Evolutionary conservation across 768 basidiomycete genomes (phyloP).

Genomic region (Tylopilus balloui): DNA sequence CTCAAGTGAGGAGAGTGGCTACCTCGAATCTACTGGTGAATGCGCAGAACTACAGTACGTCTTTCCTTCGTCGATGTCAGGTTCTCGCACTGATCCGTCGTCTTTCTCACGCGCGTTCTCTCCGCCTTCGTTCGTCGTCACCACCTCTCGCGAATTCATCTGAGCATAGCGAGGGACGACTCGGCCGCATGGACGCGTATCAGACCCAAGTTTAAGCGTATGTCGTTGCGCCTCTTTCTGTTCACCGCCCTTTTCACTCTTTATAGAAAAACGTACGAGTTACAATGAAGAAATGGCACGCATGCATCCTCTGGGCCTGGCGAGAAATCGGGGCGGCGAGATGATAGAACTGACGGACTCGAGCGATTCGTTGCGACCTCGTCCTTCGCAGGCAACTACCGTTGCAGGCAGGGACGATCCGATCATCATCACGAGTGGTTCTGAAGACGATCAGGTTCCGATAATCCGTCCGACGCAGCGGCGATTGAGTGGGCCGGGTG

Average conservation of each 20-base stretch:
- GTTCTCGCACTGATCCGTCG: not conserved
- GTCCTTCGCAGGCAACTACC: slow-evolving; percentile 1
- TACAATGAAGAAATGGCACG: slow-evolving; percentile 2
- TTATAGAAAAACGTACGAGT: slow-evolving; percentile 14
- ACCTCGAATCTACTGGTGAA: slow-evolving; percentile 9
- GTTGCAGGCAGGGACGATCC: slow-evolving; percentile 5
- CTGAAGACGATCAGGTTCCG: slow-evolving; percentile 7
- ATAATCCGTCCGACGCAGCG: not conserved
- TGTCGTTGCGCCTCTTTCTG: not conserved
- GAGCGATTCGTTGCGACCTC: slow-evolving; percentile 11
- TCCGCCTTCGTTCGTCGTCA: not conserved
- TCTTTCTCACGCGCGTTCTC: not conserved
- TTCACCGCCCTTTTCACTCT: not conserved
- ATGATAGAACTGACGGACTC: slow-evolving; percentile 26
- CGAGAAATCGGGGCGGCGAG: slow-evolving; percentile 3
- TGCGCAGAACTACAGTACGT: slow-evolving; percentile 24
- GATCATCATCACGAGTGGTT: slow-evolving; percentile 26
- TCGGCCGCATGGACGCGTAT: slow-evolving; percentile 17
- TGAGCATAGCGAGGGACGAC: not conserved
- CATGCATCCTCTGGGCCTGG: slow-evolving; percentile 12
- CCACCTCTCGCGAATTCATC: not conserved
- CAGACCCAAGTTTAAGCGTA: slow-evolving; percentile 15
- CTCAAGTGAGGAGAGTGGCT: slow-evolving; percentile 8
- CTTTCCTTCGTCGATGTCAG: not conserved
- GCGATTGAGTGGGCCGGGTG: not conserved